Conservation (phyloP, 345 rosid genomes). For the Eucalyptus guilfoylei region DNA sequence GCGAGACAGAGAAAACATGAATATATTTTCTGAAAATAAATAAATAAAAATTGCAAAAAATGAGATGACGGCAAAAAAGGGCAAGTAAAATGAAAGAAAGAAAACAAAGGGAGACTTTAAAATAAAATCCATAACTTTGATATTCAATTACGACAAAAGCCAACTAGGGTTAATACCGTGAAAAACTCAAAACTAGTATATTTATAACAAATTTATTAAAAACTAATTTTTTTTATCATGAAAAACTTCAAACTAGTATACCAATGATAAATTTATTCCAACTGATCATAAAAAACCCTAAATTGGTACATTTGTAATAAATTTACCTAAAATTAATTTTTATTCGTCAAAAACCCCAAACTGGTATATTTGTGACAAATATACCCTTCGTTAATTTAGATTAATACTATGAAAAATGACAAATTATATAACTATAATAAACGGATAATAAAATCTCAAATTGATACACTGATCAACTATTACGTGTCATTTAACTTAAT, state of each 20-base stretch:
- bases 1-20: not conserved
- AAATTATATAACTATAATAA: no score
- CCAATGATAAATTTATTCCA: fast-evolving
- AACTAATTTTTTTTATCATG: fast-evolving
- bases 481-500: fast-evolving
- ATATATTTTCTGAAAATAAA: not conserved
- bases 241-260: fast-evolving
- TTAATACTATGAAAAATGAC: no score
- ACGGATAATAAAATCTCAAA: no score
- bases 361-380: no score
- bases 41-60: not conserved
- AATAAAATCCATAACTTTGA: no score
- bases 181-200: no score
- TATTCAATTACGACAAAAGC: not conserved
- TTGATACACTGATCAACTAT: fast-evolving
- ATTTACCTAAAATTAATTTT: no score
- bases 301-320: fast-evolving
- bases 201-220: fast-evolving
- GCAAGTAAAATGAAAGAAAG: no score
- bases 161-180: fast-evolving
- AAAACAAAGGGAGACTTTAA: not conserved
- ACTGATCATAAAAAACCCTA: no score
- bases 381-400: fast-evolving
- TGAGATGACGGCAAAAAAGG: fast-evolving
- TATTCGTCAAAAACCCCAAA: no score